These are phyloP conservation scores for Bacidia gigantensis DNA, from an alignment of 495 filamentous ascomycete species.

Conservation along the genomic window DNA sequence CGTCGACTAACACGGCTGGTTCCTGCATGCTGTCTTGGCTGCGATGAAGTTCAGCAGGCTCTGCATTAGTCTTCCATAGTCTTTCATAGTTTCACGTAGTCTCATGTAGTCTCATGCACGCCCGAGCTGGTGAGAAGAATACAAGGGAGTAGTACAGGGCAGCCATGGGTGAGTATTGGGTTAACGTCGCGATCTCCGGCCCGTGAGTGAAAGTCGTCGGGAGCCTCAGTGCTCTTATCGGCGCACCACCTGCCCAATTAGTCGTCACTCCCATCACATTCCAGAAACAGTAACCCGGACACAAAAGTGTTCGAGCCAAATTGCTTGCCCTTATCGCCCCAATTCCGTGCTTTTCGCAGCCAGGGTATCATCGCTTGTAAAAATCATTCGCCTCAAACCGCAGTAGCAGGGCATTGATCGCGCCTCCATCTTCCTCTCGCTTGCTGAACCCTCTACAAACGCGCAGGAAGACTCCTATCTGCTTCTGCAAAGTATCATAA, in stretches of 20 bases:
- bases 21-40: too few species aligned
- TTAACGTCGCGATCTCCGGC: background rate
- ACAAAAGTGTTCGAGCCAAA: too few species aligned
- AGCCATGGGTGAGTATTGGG: too few species aligned
- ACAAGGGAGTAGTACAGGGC: too few species aligned
- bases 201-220: background rate
- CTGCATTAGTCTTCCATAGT: too few species aligned
- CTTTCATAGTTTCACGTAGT: too few species aligned
- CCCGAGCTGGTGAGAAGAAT: too few species aligned
- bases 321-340: too few species aligned
- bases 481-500: constrained; percentile 9
- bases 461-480: constrained; percentile 12
- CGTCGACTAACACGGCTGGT: background rate
- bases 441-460: constrained; percentile 18
- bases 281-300: background rate
- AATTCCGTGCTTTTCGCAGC: too few species aligned
- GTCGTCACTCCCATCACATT: background rate
- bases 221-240: background rate
- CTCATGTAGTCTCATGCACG: too few species aligned
- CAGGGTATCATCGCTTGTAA: constrained; percentile 11
- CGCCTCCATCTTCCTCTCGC: constrained; percentile 3
- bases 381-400: constrained; percentile 16
- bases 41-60: too few species aligned
- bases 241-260: background rate
- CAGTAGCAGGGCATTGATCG: constrained; percentile 14